Conservation (phyloP, 2,329 filamentous ascomycete species). For the Xylariomycetidae sp. region DNA sequence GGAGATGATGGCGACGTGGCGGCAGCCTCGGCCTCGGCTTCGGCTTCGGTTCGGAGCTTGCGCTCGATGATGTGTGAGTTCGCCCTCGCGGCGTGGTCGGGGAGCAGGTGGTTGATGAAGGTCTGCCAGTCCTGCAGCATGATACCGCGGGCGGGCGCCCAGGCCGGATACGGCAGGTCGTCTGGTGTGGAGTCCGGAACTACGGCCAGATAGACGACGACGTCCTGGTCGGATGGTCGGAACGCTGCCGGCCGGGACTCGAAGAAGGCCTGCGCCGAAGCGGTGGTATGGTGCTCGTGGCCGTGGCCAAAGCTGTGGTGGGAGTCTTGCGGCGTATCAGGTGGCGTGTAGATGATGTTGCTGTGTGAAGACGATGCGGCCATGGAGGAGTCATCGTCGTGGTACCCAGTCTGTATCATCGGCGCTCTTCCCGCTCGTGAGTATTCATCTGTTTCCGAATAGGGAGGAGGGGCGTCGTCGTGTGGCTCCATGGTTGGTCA, state of each 20-base stretch:
- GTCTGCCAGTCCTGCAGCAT: conserved; percentile 53
- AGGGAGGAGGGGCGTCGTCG: conserved; percentile 40
- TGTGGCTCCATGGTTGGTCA: too few relatives aligned
- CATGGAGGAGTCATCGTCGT: conserved; percentile 33
- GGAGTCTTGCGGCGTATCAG: conserved; percentile 39
- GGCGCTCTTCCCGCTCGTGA: conserved; percentile 35
- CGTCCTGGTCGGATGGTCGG: conserved; percentile 3
- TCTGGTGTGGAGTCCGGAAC: conserved; percentile 31
- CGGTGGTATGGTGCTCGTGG: conserved; percentile 22
- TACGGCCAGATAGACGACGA: conserved; percentile 33
- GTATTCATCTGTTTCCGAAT: conserved; percentile 53
- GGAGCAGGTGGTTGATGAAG: conserved; percentile 53
- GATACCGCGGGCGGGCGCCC: conserved; percentile 39
- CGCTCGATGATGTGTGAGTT: conserved; percentile 46
- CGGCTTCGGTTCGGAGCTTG: conserved; percentile 41
- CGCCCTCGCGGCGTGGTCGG: conserved; percentile 37
- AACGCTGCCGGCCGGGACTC: conserved; percentile 35
- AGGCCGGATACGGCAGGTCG: conserved; percentile 39
- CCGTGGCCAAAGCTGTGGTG: conserved; percentile 22
- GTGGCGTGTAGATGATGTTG: conserved; percentile 48
- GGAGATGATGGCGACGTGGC: too few relatives aligned
- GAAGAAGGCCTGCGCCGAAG: conserved; percentile 41
- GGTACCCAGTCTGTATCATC: conserved; percentile 17
- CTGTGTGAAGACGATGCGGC: conserved; percentile 37
- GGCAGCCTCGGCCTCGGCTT: too few relatives aligned